phyloP scores from a whole-genome alignment of 1,284 basidiomycete genomes.

The Pterula multifida region DNA sequence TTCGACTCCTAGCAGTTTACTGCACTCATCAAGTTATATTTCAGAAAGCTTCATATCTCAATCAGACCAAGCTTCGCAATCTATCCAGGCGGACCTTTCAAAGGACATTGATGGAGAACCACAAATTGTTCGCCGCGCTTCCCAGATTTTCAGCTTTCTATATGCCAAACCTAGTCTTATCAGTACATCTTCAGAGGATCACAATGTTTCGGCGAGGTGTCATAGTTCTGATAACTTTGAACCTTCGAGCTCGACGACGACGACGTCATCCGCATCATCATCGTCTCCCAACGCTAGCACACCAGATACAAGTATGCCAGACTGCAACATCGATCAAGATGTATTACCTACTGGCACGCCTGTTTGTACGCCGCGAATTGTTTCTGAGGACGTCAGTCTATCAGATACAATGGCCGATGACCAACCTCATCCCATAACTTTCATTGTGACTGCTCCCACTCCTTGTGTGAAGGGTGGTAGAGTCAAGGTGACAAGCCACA shows the following conservation, averaged over 20 bases:
- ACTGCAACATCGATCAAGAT: background rate
- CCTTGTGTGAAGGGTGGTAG: constrained; percentile 21
- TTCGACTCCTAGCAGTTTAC: background rate
- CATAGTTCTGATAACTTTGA: background rate
- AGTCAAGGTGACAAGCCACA: background rate
- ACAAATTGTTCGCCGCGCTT: constrained; percentile 45
- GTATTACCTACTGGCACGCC: too few species aligned
- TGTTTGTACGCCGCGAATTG: background rate
- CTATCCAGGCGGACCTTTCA: background rate
- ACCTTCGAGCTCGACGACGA: too few species aligned
- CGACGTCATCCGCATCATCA: too few species aligned
- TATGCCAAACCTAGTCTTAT: constrained; percentile 24
- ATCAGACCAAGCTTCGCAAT: background rate
- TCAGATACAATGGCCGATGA: background rate
- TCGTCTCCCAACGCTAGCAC: background rate
- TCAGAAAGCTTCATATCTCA: background rate
- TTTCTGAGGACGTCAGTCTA: background rate
- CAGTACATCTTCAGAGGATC: constrained; percentile 14
- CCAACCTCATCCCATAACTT: constrained; percentile 22
- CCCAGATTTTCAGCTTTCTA: constrained; percentile 57
- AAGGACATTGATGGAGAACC: constrained; percentile 17
- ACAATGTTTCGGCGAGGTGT: background rate
- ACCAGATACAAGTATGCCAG: background rate
- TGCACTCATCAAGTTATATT: background rate
- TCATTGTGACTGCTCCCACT: constrained; percentile 37